Evolutionary conservation across 805 yeast species (phyloP), one percentile per base, ranked within the genome.

Genomic region (Teunomyces stri): DNA sequence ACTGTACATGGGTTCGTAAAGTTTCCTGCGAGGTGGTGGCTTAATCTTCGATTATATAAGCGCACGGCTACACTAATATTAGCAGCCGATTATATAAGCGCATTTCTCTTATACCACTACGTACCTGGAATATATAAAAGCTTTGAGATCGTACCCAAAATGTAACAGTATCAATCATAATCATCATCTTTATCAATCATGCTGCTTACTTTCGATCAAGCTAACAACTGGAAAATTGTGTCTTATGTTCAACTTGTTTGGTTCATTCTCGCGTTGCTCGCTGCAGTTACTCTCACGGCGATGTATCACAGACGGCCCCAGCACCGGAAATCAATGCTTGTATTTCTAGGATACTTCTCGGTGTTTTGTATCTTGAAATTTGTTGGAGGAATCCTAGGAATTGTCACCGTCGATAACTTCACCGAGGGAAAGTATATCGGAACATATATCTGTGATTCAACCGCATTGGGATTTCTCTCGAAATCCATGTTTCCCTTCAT

Each of bases 181-280:
- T 5, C 5, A 21, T n/a, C 33, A 30, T 3, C 27, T 12, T 11
- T 22, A 11, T 22, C 15, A 37, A 37, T n/a, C 29, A 37, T 37
- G 40, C 9, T 4, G 9, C 6, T 37, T 11, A 13, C 13, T 2
- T 37, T 37, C 12, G 28, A 21, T 16, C 29, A 37, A 37, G 40
- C 18, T n/a, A 37, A 11, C 40, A 27, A 37, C 15, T 50, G 53
- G 53, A 29, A 50, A 35, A 45, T 25, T 6, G 46, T 48, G 7
- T 42, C 45, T n/a, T 42, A 29, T 29, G 43, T 47, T 12, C 53
- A 50, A 28, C 40, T 44, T 18, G 28, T 45, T 27, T 39, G 48
- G 43, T 50, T 47, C 20, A 11, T n/a, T 10, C 9, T 47, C 16
- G 7, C 34, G n/a, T 31, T 47, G 25, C 16, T 44, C 2, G 13